Evolutionary conservation across 129 eudicot species (phyloP).

Genomic region (Lactuca saligna): DNA sequence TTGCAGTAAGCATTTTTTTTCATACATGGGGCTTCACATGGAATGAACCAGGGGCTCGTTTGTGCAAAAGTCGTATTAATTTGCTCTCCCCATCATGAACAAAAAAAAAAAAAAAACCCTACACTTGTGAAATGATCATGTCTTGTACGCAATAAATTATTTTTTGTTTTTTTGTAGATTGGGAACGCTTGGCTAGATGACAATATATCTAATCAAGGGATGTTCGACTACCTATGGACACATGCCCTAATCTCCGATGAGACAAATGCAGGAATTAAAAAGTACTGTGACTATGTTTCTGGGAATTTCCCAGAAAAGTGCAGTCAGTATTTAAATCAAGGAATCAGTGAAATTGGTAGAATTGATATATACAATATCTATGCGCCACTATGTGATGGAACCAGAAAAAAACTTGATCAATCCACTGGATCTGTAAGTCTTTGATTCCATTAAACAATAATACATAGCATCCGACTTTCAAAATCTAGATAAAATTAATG

Average conservation of each 20-base stretch:
- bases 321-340: constrained; percentile 4
- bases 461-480: not conserved
- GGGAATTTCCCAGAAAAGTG: constrained; percentile 26
- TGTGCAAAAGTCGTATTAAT: too few species aligned
- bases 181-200: constrained; percentile 42
- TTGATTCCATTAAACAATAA: not conserved
- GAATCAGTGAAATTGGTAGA: constrained; percentile 13
- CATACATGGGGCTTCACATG: too few species aligned
- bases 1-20: constrained; percentile 39
- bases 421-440: constrained; percentile 45
- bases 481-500: too few species aligned
- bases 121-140: not conserved
- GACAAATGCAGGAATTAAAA: constrained; percentile 33
- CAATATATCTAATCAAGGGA: constrained; percentile 16
- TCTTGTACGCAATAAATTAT: too few species aligned
- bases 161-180: constrained; percentile 19
- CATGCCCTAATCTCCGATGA: constrained; percentile 49
- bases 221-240: constrained; percentile 41
- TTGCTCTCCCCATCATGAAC: not conserved
- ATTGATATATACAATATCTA: constrained; percentile 47
- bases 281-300: constrained; percentile 27
- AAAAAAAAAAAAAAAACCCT: too few species aligned
- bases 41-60: too few species aligned
- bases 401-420: constrained; percentile 19
- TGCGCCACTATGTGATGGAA: constrained; percentile 39